Conservation (phyloP, 2,329 filamentous ascomycete species). For the Lasiodiplodia sp. region DNA sequence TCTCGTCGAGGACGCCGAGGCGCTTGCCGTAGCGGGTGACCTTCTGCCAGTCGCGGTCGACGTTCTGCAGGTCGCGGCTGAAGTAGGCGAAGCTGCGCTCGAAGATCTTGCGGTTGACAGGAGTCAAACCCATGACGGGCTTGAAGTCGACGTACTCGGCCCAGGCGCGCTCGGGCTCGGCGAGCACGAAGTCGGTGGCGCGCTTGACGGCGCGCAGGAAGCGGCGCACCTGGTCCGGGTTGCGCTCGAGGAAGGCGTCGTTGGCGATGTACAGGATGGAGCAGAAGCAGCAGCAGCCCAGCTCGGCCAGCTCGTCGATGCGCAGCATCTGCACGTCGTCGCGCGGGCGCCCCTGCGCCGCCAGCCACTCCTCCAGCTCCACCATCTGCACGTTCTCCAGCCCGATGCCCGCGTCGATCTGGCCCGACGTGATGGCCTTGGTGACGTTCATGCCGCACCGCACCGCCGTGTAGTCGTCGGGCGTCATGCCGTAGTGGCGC, state of each 20-base stretch:
- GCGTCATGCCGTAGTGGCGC: conserved; percentile 77
- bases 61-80: conserved; percentile 76
- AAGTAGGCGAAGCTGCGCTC: conserved; percentile 82
- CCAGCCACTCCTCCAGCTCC: conserved; percentile 79
- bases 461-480: conserved; percentile 76
- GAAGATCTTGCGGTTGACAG: conserved; percentile 79
- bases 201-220: conserved; percentile 78
- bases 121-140: conserved; percentile 68
- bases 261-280: conserved; percentile 83
- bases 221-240: conserved; percentile 69
- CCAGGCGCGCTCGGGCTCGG: conserved; percentile 69
- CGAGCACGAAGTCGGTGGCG: conserved; percentile 75
- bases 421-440: conserved; percentile 75
- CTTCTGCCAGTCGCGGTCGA: conserved; percentile 77
- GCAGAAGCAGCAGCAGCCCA: conserved; percentile 86
- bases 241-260: conserved; percentile 70
- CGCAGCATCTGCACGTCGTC: conserved; percentile 80
- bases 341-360: conserved; percentile 66
- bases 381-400: conserved; percentile 87
- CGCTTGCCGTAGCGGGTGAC: conserved; percentile 80
- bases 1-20: conserved; percentile 69
- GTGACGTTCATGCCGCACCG: conserved; percentile 84
- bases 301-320: conserved; percentile 79
- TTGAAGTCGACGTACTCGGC: conserved; percentile 75
- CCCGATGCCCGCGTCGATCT: conserved; percentile 77